phyloP scores from a whole-genome alignment of 768 basidiomycete species.

The Hemileccinum rubropunctum region DNA sequence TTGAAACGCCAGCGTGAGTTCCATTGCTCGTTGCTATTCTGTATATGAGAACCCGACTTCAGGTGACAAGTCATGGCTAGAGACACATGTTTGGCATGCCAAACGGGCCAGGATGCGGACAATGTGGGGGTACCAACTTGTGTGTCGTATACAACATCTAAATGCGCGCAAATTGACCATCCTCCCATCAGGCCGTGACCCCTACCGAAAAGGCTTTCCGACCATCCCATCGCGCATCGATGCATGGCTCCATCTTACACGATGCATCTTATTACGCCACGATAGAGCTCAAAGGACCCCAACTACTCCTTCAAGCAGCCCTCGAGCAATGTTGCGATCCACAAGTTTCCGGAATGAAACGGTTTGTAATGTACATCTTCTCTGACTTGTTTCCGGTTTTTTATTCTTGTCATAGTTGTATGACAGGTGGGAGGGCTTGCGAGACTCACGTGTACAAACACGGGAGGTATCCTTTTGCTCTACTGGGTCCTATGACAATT shows the following conservation, averaged over 20 bases:
- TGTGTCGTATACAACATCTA: slow-evolving; percentile 24
- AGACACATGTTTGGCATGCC: slow-evolving; percentile 96
- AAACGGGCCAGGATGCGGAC: slow-evolving; percentile 95
- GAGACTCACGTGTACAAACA: slow-evolving; percentile 67
- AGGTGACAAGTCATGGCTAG: slow-evolving; percentile 92
- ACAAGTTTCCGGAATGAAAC: slow-evolving; percentile 59
- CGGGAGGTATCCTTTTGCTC: slow-evolving; percentile 60
- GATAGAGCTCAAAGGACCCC: slow-evolving; percentile 69
- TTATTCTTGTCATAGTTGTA: slow-evolving; percentile 44
- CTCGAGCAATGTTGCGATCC: slow-evolving; percentile 63
- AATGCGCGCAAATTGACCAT: background rate
- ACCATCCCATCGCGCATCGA: slow-evolving; percentile 84
- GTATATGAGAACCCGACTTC: background rate
- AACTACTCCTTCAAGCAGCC: slow-evolving; percentile 48
- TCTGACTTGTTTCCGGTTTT: background rate
- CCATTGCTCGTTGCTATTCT: background rate
- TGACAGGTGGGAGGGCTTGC: slow-evolving; percentile 61
- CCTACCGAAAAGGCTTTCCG: slow-evolving; percentile 93
- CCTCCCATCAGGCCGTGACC: slow-evolving; percentile 56
- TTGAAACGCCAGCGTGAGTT: slow-evolving; percentile 69
- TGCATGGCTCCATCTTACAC: slow-evolving; percentile 82
- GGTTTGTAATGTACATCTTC: slow-evolving; percentile 37
- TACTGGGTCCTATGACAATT: slow-evolving; percentile 69
- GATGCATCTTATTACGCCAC: slow-evolving; percentile 85
- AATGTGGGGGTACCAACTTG: slow-evolving; percentile 89